A percentile compares a stretch with the other conserved stretches of the same genome.
Conservation (phyloP, 495 filamentous ascomycete genomes). For the Tuber borchii region DNA sequence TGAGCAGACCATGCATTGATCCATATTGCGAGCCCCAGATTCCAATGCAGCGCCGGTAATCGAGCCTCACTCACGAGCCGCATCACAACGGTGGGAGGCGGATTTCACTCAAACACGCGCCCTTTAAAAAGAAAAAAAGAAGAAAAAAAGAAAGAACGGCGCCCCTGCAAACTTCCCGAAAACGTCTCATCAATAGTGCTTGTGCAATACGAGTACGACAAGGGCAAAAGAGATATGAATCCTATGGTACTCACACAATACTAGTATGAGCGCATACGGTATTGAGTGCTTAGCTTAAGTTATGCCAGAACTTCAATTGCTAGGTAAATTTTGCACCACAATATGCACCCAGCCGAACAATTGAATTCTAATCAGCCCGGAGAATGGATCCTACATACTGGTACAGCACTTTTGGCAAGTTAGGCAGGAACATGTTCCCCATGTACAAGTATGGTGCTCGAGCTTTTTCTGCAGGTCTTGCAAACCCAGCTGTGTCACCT, state of each 20-base stretch:
- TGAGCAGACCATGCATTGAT: not conserved
- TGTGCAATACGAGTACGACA: not conserved
- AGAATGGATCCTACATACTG: not conserved
- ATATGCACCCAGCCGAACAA: not conserved
- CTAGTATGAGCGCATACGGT: not conserved
- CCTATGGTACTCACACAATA: not conserved
- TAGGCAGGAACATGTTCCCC: not conserved
- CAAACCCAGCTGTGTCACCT: not conserved
- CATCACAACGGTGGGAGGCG: not conserved
- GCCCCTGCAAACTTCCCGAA: constrained; percentile 13
- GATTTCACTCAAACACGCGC: not conserved
- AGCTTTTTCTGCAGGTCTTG: not conserved
- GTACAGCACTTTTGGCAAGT: not conserved
- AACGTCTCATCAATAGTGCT: constrained; percentile 4
- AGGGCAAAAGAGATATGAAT: not conserved
- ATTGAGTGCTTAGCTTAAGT: not conserved
- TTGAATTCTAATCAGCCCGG: not conserved
- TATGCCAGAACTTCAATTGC: not conserved
- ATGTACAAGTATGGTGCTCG: not conserved
- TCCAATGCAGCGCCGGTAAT: not conserved
- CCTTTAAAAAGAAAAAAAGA: not conserved
- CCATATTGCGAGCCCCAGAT: not conserved
- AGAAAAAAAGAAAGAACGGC: not conserved
- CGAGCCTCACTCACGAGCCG: not conserved
- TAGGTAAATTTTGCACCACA: not conserved